A percentile compares a stretch with the other conserved stretches of the same genome.
phyloP scores from a whole-genome alignment of 306 rosid genomes.

The Vigna mungo region DNA sequence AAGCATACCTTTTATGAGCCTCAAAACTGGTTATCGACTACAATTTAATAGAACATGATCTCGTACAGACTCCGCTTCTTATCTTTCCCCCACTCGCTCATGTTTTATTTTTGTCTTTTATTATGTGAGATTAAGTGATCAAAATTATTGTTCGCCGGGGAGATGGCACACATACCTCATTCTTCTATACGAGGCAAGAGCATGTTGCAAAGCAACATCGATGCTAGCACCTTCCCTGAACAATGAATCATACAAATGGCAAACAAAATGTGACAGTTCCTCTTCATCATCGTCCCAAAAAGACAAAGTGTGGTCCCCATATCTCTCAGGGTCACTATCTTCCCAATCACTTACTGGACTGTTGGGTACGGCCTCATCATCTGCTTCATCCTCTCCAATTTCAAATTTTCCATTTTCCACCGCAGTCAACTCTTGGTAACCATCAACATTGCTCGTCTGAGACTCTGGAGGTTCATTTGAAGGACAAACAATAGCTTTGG shows the following conservation, averaged over 20 bases:
- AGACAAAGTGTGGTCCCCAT: constrained; percentile 46
- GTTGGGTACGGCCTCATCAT: constrained; percentile 66
- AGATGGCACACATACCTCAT: constrained; percentile 90
- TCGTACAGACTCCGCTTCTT: constrained; percentile 31
- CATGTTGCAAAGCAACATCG: constrained; percentile 78
- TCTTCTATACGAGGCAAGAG: constrained; percentile 82
- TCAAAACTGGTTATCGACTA: constrained; percentile 66
- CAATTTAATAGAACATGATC: constrained; percentile 24
- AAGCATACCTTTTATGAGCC: constrained; percentile 47
- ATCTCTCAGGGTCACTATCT: constrained; percentile 82
- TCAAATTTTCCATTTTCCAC: constrained; percentile 87
- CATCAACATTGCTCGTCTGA: constrained; percentile 59
- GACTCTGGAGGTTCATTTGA: constrained; percentile 80
- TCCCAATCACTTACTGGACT: constrained; percentile 98
- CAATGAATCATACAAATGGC: constrained; percentile 80
- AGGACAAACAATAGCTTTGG: constrained; percentile 91
- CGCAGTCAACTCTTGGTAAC: constrained; percentile 61
- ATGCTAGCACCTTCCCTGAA: constrained; percentile 76
- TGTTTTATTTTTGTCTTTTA: constrained; percentile 23
- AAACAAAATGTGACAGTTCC: constrained; percentile 81
- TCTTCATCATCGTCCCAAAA: constrained; percentile 83
- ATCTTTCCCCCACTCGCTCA: background rate
- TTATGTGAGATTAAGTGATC: constrained; percentile 39
- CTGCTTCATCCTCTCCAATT: constrained; percentile 91
- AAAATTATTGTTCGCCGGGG: constrained; percentile 61